Conservation (phyloP, 805 yeast species). For the Pichia cephalocereana region DNA sequence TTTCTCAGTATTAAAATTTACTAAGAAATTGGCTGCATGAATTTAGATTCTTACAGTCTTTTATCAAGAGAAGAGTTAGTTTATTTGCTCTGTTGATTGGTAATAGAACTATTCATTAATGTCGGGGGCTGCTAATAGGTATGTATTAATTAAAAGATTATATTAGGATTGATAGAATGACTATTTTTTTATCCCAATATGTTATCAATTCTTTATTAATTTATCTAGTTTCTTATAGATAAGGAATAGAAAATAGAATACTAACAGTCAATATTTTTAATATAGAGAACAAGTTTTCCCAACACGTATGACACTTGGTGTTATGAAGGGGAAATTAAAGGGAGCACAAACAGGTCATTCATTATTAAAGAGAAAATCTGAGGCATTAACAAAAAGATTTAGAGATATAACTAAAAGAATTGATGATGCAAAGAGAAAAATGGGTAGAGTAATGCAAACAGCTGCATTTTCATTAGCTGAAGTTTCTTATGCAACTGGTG, state of each 20-base stretch:
- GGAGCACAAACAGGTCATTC: slow-evolving; percentile 98
- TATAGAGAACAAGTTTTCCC: slow-evolving; percentile 91
- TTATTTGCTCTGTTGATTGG: neutral
- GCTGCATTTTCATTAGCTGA: slow-evolving; percentile 97
- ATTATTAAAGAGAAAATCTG: slow-evolving; percentile 87
- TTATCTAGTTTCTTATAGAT: no score
- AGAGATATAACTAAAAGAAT: slow-evolving; percentile 91
- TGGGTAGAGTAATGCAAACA: slow-evolving; percentile 98
- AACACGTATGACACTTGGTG: slow-evolving; percentile 92
- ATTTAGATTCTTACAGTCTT: neutral
- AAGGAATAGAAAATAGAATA: neutral
- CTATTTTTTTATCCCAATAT: no score
- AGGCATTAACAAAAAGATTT: slow-evolving; percentile 92
- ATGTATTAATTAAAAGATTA: slow-evolving; percentile 3
- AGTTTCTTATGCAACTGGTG: slow-evolving; percentile 96
- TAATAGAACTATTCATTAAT: slow-evolving; percentile 2
- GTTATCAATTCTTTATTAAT: no score
- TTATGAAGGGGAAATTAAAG: slow-evolving; percentile 91
- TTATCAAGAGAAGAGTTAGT: neutral
- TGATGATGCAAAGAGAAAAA: slow-evolving; percentile 90
- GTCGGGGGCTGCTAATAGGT: slow-evolving; percentile 23
- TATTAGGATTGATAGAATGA: neutral
- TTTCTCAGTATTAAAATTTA: no score
- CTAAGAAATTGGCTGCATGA: neutral
- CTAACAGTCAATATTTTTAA: neutral